These are phyloP conservation scores for Sarocladiaceae sp. DNA, from an alignment of 2,329 filamentous ascomycete species.

Conservation along the genomic window DNA sequence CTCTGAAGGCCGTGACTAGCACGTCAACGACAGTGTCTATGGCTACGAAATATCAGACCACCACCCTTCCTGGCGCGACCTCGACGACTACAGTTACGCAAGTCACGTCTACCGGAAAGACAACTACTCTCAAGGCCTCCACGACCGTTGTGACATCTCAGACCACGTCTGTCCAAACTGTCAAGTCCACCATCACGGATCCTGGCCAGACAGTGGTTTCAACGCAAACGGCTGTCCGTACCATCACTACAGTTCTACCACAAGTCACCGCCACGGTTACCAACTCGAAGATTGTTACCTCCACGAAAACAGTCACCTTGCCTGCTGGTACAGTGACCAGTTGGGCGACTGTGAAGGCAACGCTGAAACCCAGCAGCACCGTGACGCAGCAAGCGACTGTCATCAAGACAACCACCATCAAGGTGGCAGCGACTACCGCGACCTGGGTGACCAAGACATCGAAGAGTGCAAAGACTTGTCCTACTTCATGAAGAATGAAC, in stretches of 20 bases:
- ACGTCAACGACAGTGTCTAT: neutral
- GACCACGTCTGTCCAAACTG: constrained; percentile 12
- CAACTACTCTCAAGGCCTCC: constrained; percentile 11
- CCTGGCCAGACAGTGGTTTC: neutral
- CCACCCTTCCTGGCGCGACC: constrained; percentile 7
- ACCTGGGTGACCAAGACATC: constrained; percentile 1
- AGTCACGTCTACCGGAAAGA: constrained; percentile 9
- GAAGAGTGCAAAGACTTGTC: neutral
- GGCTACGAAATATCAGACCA: constrained; percentile 1
- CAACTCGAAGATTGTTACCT: constrained; percentile 5
- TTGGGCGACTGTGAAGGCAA: constrained; percentile 20
- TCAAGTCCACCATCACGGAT: constrained; percentile 9
- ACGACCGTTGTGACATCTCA: constrained; percentile 13
- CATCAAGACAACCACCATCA: constrained; percentile 14
- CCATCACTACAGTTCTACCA: constrained; percentile 12
- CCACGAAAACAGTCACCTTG: constrained; percentile 15
- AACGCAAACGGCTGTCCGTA: constrained; percentile 10
- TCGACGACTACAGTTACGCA: constrained; percentile 7
- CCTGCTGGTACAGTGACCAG: constrained; percentile 17
- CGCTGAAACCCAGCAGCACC: constrained; percentile 16
- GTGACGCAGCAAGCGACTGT: constrained; percentile 2
- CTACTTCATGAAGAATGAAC: neutral
- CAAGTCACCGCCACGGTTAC: constrained; percentile 12
- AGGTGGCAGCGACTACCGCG: constrained; percentile 6
- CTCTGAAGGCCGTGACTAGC: neutral